Evolutionary conservation across 225 moss, liverwort and hornwort genomes (phyloP).

Genomic region (Pleurozium schreberi): DNA sequence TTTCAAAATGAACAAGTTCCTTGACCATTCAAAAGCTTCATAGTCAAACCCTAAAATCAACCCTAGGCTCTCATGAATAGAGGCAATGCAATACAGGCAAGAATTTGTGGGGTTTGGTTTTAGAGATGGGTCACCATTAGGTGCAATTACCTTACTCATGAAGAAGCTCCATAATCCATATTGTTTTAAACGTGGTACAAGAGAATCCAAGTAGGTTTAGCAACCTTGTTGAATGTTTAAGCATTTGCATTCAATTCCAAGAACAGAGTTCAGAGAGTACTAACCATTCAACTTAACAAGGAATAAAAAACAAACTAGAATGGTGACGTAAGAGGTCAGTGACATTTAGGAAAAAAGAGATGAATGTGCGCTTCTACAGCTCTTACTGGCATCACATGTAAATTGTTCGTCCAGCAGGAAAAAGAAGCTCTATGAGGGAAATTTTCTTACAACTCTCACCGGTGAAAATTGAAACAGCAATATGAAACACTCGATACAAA

Average conservation of each 20-base stretch:
- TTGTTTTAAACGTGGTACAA: not conserved
- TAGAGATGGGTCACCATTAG: rapidly evolving
- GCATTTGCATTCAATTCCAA: not conserved
- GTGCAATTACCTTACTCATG: not conserved
- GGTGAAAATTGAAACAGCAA: not conserved
- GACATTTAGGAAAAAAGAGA: not conserved
- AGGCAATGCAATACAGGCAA: not conserved
- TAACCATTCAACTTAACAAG: not conserved
- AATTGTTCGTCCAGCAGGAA: not conserved
- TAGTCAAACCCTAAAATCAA: not conserved
- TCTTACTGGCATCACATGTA: not conserved
- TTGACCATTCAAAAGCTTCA: not conserved
- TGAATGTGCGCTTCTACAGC: not conserved
- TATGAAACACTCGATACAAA: not conserved
- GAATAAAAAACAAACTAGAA: not conserved
- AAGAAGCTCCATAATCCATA: not conserved
- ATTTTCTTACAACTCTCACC: not conserved
- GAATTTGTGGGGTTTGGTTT: not conserved
- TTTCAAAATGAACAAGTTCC: not conserved
- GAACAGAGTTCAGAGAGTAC: not conserved
- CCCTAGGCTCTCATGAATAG: not conserved
- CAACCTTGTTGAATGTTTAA: not conserved
- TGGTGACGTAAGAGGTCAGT: not conserved
- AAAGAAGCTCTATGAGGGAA: not conserved
- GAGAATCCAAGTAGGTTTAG: not conserved